Base-by-base conservation (phyloP, 163 green algal species). In the Scenedesmus sp. region DNA sequence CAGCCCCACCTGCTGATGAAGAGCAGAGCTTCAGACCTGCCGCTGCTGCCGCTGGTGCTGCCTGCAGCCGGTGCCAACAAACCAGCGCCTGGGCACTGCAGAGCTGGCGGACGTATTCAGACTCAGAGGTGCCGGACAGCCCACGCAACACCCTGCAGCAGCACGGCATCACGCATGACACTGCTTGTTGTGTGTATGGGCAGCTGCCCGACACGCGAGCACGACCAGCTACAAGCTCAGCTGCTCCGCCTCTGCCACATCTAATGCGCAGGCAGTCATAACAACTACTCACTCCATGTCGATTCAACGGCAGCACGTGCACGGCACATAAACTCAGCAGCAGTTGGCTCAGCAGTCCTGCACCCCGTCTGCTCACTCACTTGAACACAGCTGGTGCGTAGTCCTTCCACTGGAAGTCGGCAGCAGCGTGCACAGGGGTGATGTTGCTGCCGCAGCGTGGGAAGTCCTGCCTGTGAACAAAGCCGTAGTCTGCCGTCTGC, bases 371-470 rank as follows among this genome's bases (percentile, higher is more conserved):
- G 46, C 46, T 18, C 46, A 26, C 49, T 46, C 87, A 94, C 91
- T 93, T 93, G 93, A 99, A 99, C 2, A 96, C 96, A 43, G 91
- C 87, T 1, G 97, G 97, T 65, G 94, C 96, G 93, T 99, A 99
- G 93, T 99, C 97, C 93, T 99, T 99, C 98, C 98, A 99, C 85
- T 96, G 96, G 92, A 99, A 99, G 89, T 97, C 95, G 24, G 91
- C 90, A 24, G 84, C 78, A 2, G 87, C 53, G 86, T 95, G 94
- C 59, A 93, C 92, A 93, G 97, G 70, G 76, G 97, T 92, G 94
- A 96, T 68, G 93, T 97, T 65, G 81, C 87, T 73, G 79, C 97
- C 96, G 4, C 91, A 83, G 0, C 94, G 94, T 0, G 97, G 97
- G 92, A 99, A 99, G n/a, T 44, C 51, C 51, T 86, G 72, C 73